These are phyloP conservation scores for Gossypium turneri DNA, from an alignment of 345 rosid species.

Conservation along the genomic window DNA sequence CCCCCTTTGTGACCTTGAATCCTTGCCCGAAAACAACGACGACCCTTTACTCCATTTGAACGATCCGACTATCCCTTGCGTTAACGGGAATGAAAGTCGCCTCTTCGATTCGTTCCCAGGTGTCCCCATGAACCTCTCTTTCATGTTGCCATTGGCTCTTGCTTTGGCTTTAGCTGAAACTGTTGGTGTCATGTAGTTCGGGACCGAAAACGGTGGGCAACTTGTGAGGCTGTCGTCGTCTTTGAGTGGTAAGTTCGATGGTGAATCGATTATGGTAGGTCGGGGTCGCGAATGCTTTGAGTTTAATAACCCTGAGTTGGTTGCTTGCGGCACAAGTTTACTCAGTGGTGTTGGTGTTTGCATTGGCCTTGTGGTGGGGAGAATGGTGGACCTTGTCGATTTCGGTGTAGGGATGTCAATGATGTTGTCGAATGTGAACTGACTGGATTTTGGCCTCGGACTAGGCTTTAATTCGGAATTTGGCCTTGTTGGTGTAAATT, in stretches of 20 bases:
- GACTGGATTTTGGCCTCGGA: slow-evolving; percentile 48
- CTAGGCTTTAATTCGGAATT: slow-evolving; percentile 50
- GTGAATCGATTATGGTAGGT: slow-evolving; percentile 51
- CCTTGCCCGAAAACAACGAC: slow-evolving; percentile 53
- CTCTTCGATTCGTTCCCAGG: slow-evolving; percentile 67
- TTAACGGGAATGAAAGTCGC: slow-evolving; percentile 61
- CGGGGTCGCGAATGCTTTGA: slow-evolving; percentile 59
- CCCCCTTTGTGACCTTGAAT: slow-evolving; percentile 40
- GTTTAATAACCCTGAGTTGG: slow-evolving; percentile 47
- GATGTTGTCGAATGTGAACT: slow-evolving; percentile 39
- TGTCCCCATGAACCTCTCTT: slow-evolving; percentile 59
- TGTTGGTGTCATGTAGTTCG: slow-evolving; percentile 86
- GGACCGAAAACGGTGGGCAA: slow-evolving; percentile 86
- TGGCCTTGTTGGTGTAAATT: slow-evolving; percentile 48
- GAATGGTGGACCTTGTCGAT: slow-evolving; percentile 58
- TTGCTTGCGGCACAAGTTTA: slow-evolving; percentile 30
- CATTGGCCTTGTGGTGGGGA: slow-evolving; percentile 37
- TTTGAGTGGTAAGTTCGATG: slow-evolving; percentile 50
- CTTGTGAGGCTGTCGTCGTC: slow-evolving; percentile 91
- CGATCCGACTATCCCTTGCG: slow-evolving; percentile 58
- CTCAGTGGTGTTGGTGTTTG: slow-evolving; percentile 49
- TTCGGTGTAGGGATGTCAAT: slow-evolving; percentile 66
- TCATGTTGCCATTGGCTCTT: slow-evolving; percentile 71
- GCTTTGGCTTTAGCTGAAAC: slow-evolving; percentile 77
- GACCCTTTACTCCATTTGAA: slow-evolving; percentile 83